These are phyloP conservation scores for Ceratocystis cacaofunesta DNA, from an alignment of 2,329 filamentous ascomycete genomes.

Conservation along the genomic window DNA sequence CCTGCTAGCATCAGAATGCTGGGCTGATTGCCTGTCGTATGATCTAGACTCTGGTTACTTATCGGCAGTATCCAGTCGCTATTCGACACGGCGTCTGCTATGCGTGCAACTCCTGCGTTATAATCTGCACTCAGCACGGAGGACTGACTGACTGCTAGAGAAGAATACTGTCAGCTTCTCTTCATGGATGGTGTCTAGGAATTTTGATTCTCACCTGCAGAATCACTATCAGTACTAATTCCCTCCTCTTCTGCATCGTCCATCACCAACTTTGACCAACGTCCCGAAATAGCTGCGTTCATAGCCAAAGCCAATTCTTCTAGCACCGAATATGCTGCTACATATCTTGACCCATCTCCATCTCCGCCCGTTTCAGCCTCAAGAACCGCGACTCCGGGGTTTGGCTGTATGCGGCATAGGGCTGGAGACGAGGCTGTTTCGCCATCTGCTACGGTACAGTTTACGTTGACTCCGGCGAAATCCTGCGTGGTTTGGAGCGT, in stretches of 20 bases:
- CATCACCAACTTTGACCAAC: slow-evolving; percentile 5
- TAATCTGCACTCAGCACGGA: not conserved
- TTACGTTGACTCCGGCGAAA: slow-evolving; percentile 11
- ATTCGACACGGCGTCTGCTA: slow-evolving; percentile 9
- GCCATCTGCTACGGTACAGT: slow-evolving; percentile 6
- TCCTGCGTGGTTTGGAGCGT: not conserved
- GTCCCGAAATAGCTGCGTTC: slow-evolving; percentile 12
- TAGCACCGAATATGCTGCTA: slow-evolving; percentile 9
- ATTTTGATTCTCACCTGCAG: not conserved
- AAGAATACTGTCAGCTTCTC: not conserved
- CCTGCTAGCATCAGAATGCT: slow-evolving; percentile 15
- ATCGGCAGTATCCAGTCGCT: not conserved
- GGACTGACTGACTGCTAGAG: not conserved
- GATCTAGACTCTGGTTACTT: not conserved
- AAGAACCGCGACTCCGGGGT: not conserved
- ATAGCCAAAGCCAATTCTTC: slow-evolving; percentile 16
- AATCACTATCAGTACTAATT: slow-evolving; percentile 11
- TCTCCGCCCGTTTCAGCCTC: not conserved
- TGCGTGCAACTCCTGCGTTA: not conserved
- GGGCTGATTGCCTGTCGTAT: not conserved
- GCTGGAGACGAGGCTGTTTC: not conserved
- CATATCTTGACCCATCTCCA: not conserved
- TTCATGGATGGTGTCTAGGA: not conserved
- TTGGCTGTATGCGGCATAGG: slow-evolving; percentile 9
- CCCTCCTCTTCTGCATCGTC: not conserved